A percentile compares a stretch with the other conserved stretches of the same genome.
phyloP scores from a whole-genome alignment of 257 asterid species.

The Ligustrum vulgare region DNA sequence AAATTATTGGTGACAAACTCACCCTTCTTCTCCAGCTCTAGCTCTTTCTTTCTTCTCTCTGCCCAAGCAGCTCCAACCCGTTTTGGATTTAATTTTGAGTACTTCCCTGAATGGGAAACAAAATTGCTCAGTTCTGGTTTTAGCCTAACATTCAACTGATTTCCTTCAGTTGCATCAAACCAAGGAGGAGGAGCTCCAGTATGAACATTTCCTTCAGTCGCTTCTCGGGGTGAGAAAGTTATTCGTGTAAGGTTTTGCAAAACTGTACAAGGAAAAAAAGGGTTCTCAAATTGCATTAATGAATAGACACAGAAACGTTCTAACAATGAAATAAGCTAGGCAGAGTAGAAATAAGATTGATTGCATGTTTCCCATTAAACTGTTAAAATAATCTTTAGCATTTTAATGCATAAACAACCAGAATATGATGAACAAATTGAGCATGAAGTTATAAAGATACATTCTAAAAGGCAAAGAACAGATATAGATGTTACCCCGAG shows the following conservation, averaged over 20 bases:
- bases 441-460: neutral
- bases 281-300: neutral
- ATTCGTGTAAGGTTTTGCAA: slow-evolving; percentile 39
- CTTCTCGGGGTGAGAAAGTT: slow-evolving; percentile 41
- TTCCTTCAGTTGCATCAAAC: slow-evolving; percentile 49
- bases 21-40: slow-evolving; percentile 81
- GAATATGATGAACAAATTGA: neutral
- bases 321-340: neutral
- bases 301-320: neutral
- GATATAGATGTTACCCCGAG: slow-evolving; percentile 34
- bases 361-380: neutral
- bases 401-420: neutral
- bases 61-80: slow-evolving; percentile 99
- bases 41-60: slow-evolving; percentile 83
- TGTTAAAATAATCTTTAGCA: neutral
- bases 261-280: slow-evolving; percentile 29
- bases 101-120: slow-evolving; percentile 37
- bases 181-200: slow-evolving; percentile 96
- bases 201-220: slow-evolving; percentile 67
- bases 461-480: neutral
- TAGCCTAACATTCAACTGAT: slow-evolving; percentile 29
- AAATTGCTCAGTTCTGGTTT: slow-evolving; percentile 28
- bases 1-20: slow-evolving; percentile 42
- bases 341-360: neutral
- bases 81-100: slow-evolving; percentile 78